Evolutionary conservation across 2,329 filamentous ascomycete genomes (phyloP), one percentile per base, ranked within the genome.

Genomic region (Neocatenulostroma microsporum): DNA sequence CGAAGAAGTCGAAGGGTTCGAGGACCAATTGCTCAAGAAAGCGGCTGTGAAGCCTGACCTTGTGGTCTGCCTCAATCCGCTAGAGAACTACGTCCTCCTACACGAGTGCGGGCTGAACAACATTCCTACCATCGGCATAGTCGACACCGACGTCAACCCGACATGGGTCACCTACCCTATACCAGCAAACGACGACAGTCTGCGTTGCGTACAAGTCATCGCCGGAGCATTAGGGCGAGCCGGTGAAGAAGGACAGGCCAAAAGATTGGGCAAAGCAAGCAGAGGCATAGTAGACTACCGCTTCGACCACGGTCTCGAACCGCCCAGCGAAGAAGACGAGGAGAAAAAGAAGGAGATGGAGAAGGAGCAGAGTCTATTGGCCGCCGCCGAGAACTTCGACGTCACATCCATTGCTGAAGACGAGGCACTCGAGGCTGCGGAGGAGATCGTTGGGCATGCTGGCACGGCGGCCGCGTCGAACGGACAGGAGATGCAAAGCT

Each of bases 121-220:
- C 55, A 84, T 98, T 39, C 91, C 91, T 1, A 96, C 91, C 0
- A 91, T 98, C 54, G 91, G 89, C 30, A 73, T 98, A 40, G 82
- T 96, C 49, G 91, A 98, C 62, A 96, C 91, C 1, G 84, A 98
- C 61, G 81, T 80, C 2, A 84, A 96, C 62, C 85, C 91, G 1
- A 85, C 85, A 0, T 89, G 84, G 77, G 87, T 96, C 34, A 96
- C 91, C 3, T 98, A 98, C 58, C 84, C 84, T 11, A 95, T 98
- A 50, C 91, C 91, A 2, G 86, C 86, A 34, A 98, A 98, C 61
- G 91, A 98, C 57, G 91, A 98, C 70, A 94, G 87, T 75, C 63
- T 94, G 49, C 82, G 91, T 42, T 80, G 81, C 47, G 74, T 87
- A 33, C 77, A 82, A 50, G 72, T 95, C 42, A 84, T 98, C 50